phyloP scores from a whole-genome alignment of 352 stramenopile genomes.

The Globisporangium abappressorium region DNA sequence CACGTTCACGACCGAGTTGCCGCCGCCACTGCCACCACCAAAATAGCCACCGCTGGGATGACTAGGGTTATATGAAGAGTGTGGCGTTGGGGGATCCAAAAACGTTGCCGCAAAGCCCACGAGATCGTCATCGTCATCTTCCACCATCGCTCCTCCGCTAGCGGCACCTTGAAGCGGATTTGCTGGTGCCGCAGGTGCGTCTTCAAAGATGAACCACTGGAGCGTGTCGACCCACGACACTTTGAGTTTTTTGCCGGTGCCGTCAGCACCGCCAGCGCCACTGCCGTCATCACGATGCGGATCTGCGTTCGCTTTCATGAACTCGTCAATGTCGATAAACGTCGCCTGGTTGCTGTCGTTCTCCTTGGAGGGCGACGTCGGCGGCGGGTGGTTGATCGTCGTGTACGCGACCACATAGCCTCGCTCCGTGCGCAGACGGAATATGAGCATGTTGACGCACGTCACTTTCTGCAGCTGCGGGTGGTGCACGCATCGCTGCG shows the following conservation, averaged over 20 bases:
- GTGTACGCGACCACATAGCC: slow-evolving; percentile 48
- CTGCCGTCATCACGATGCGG: slow-evolving; percentile 6
- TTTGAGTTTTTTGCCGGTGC: slow-evolving; percentile 24
- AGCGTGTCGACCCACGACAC: slow-evolving; percentile 44
- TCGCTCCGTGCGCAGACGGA: slow-evolving; percentile 30
- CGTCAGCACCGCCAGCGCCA: neutral
- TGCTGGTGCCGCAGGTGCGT: neutral
- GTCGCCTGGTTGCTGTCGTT: neutral
- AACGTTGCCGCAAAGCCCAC: slow-evolving; percentile 23
- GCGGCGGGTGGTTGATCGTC: slow-evolving; percentile 37
- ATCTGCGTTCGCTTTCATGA: slow-evolving; percentile 32
- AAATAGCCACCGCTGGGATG: neutral
- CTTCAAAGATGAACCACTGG: slow-evolving; percentile 39
- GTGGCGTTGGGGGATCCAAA: slow-evolving; percentile 20
- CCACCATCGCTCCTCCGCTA: slow-evolving; percentile 14
- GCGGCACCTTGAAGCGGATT: neutral
- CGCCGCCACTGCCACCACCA: neutral
- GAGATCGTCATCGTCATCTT: slow-evolving; percentile 35
- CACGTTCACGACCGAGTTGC: slow-evolving; percentile 30
- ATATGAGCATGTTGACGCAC: slow-evolving; percentile 58
- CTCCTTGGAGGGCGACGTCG: slow-evolving; percentile 15
- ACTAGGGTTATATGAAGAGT: neutral
- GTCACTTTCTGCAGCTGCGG: slow-evolving; percentile 43
- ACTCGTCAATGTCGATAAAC: slow-evolving; percentile 27
- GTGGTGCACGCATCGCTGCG: slow-evolving; percentile 48